These are phyloP conservation scores for Mycosphaerella arachidis DNA, from an alignment of 2,329 filamentous ascomycete genomes.

Conservation along the genomic window DNA sequence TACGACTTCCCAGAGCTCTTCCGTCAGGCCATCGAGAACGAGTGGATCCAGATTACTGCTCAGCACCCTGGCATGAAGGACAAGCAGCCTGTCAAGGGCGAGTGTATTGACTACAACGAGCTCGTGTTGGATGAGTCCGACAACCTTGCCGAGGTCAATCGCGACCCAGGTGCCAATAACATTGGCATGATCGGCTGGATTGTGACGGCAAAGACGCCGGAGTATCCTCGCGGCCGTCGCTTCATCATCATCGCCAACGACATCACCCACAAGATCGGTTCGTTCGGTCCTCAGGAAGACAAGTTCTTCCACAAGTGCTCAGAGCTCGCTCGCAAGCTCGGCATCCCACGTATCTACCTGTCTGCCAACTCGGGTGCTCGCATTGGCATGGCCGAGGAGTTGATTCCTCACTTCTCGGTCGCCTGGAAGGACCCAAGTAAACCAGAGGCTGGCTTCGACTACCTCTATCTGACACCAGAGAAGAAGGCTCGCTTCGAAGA, in stretches of 20 bases:
- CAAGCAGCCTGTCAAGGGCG: slow-evolving; percentile 77
- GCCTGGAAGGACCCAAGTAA: slow-evolving; percentile 84
- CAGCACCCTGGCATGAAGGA: slow-evolving; percentile 69
- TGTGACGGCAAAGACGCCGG: slow-evolving; percentile 87
- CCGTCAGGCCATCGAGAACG: slow-evolving; percentile 95
- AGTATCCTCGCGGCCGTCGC: slow-evolving; percentile 86
- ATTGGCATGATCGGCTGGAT: slow-evolving; percentile 99
- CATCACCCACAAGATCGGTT: slow-evolving; percentile 98
- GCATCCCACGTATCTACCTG: slow-evolving; percentile 94
- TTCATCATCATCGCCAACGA: slow-evolving; percentile 98
- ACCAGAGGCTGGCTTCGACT: slow-evolving; percentile 89
- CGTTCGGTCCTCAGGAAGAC: slow-evolving; percentile 93
- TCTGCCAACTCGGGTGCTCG: slow-evolving; percentile 98
- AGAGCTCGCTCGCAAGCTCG: slow-evolving; percentile 86
- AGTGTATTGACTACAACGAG: slow-evolving; percentile 91
- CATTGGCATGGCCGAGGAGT: slow-evolving; percentile 91
- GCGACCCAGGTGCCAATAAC: slow-evolving; percentile 89
- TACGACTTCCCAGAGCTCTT: slow-evolving; percentile 99
- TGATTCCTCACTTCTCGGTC: slow-evolving; percentile 95
- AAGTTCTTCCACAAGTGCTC: slow-evolving; percentile 99
- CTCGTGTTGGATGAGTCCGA: slow-evolving; percentile 92
- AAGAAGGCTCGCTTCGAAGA: slow-evolving; percentile 83
- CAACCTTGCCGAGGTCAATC: slow-evolving; percentile 85
- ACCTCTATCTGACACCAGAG: slow-evolving; percentile 86
- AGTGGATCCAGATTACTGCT: slow-evolving; percentile 73